phyloP scores from a whole-genome alignment of 169 alveolate genomes.

The Cryptosporidium parvum region DNA sequence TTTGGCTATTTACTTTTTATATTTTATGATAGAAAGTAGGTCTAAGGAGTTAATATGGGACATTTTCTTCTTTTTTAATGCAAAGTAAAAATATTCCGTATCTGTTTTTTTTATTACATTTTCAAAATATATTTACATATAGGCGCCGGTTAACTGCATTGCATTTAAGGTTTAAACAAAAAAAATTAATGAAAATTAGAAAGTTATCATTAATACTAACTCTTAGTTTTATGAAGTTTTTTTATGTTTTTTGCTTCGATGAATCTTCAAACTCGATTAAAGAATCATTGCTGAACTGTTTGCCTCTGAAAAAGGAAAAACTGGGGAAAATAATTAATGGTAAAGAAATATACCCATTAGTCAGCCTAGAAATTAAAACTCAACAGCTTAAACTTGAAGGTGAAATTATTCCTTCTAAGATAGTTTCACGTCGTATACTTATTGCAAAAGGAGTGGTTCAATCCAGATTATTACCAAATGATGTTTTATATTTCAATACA shows the following conservation, averaged over 20 bases:
- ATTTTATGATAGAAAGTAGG: not conserved
- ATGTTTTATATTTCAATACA: slow-evolving; percentile 36
- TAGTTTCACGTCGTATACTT: slow-evolving; percentile 19
- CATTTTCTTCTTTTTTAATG: no score
- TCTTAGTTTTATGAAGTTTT: not conserved
- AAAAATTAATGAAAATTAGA: not conserved
- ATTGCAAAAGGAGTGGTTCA: slow-evolving; percentile 49
- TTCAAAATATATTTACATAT: not conserved
- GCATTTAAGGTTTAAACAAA: not conserved
- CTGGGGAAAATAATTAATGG: not conserved
- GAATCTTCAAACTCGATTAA: not conserved
- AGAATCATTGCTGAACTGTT: not conserved
- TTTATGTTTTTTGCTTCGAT: not conserved
- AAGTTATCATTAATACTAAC: not conserved
- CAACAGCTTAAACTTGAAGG: slow-evolving; percentile 45
- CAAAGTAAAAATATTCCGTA: not conserved
- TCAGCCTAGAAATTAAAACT: slow-evolving; percentile 36
- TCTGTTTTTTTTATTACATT: not conserved
- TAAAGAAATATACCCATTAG: slow-evolving; percentile 26
- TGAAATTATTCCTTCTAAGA: slow-evolving; percentile 1
- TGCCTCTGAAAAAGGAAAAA: not conserved
- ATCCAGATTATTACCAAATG: slow-evolving; percentile 18
- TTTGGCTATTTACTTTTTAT: no score
- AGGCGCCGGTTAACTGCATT: not conserved
- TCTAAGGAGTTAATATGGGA: not conserved